These are phyloP conservation scores for Dendrobium officinale DNA, from an alignment of 106 monocot species.

Conservation along the genomic window DNA sequence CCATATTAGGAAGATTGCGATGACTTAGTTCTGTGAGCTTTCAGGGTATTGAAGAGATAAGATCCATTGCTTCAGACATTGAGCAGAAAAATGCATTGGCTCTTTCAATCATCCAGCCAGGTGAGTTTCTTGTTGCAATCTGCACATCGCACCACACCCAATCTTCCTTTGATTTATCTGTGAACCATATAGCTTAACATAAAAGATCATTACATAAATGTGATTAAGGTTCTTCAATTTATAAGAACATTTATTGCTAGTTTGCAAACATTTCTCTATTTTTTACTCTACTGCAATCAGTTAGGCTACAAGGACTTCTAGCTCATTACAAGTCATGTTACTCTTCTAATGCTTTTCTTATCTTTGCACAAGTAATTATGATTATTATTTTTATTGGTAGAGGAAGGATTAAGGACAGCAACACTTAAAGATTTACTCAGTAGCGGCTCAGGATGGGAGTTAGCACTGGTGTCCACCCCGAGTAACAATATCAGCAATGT, in stretches of 20 bases:
- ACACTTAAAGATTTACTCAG: slow-evolving; percentile 27
- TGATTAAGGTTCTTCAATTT: background rate
- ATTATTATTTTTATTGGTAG: slow-evolving; percentile 12
- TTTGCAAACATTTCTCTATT: background rate
- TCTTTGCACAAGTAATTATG: background rate
- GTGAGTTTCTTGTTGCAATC: background rate
- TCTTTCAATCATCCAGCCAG: slow-evolving; percentile 3
- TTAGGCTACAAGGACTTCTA: background rate
- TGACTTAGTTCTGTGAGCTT: background rate
- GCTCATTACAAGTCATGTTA: background rate
- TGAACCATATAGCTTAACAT: background rate
- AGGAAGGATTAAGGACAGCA: slow-evolving; percentile 25
- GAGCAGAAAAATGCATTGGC: slow-evolving; percentile 7
- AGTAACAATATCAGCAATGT: slow-evolving; percentile 61
- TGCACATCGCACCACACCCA: background rate
- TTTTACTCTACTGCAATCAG: background rate
- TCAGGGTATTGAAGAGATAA: background rate
- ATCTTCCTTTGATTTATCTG: background rate
- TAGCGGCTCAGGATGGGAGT: slow-evolving; percentile 71
- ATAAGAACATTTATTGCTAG: background rate
- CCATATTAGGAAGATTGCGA: background rate
- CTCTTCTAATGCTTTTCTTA: background rate
- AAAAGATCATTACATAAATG: background rate
- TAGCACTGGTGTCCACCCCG: slow-evolving; percentile 75
- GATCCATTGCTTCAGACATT: slow-evolving; percentile 6